A percentile compares a stretch with the other conserved stretches of the same genome.
Evolutionary conservation across 148 eudicot species (phyloP).

Genomic region (Arbutus unedo): DNA sequence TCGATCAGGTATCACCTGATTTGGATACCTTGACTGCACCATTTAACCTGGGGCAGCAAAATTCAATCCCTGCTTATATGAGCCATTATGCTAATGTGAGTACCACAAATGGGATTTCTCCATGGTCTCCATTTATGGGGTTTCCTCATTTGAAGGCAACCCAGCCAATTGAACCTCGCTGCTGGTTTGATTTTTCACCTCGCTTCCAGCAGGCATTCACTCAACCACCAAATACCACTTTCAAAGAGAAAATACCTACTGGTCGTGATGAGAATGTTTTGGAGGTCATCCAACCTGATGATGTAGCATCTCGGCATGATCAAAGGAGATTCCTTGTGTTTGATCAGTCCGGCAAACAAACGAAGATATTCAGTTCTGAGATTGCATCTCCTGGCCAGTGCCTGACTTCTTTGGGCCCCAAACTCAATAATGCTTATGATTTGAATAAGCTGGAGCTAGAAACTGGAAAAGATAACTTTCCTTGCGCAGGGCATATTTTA

Average conservation of each 20-base stretch:
- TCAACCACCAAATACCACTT: slow-evolving; percentile 25
- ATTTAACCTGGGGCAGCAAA: slow-evolving; percentile 36
- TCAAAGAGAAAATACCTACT: slow-evolving; percentile 20
- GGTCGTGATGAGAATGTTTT: slow-evolving; percentile 13
- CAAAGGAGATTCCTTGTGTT: slow-evolving; percentile 79
- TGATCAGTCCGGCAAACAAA: slow-evolving; percentile 79
- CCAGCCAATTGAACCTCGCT: slow-evolving; percentile 37
- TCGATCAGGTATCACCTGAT: slow-evolving; percentile 35
- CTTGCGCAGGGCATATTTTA: slow-evolving; percentile 29
- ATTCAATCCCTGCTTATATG: slow-evolving; percentile 28
- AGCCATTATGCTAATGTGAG: slow-evolving; percentile 34
- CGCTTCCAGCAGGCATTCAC: slow-evolving; percentile 40
- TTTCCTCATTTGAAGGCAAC: slow-evolving; percentile 29
- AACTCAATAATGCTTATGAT: slow-evolving; percentile 21
- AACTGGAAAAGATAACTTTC: slow-evolving; percentile 12
- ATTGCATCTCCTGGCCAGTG: slow-evolving; percentile 36
- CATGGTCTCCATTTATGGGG: slow-evolving; percentile 29
- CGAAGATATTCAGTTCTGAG: slow-evolving; percentile 68
- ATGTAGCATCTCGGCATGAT: slow-evolving; percentile 17
- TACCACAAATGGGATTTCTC: slow-evolving; percentile 29
- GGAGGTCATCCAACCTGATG: slow-evolving; percentile 14
- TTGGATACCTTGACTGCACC: slow-evolving; percentile 36
- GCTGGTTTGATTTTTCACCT: slow-evolving; percentile 52
- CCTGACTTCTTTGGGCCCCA: slow-evolving; percentile 35
- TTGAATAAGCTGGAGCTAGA: slow-evolving; percentile 20